Percentiles rank a stretch among this genome's conserved stretches.
These are phyloP conservation scores for Pythium phragmiticola DNA, from an alignment of 352 stramenopile genomes.

Conservation along the genomic window DNA sequence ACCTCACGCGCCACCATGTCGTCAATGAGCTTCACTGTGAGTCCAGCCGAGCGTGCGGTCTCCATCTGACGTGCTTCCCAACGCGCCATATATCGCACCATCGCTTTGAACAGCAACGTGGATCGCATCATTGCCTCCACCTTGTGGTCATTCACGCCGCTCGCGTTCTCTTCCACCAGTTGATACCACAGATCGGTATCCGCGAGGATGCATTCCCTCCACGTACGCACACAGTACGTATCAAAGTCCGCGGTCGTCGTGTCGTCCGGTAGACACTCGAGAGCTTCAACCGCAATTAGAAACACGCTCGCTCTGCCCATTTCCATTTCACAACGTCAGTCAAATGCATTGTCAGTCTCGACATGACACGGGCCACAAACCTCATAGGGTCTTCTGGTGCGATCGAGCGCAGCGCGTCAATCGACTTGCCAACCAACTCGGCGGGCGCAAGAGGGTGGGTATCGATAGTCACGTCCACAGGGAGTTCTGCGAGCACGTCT, in stretches of 20 bases:
- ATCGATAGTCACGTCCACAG: slow-evolving; percentile 39
- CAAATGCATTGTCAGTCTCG: background rate
- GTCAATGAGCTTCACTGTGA: slow-evolving; percentile 68
- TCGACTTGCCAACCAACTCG: slow-evolving; percentile 47
- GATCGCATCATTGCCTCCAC: slow-evolving; percentile 63
- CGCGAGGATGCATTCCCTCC: slow-evolving; percentile 53
- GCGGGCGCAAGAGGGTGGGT: slow-evolving; percentile 39
- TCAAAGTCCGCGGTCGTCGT: slow-evolving; percentile 39
- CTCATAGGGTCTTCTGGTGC: slow-evolving; percentile 53
- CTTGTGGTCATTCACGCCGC: slow-evolving; percentile 60
- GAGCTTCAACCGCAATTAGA: slow-evolving; percentile 64
- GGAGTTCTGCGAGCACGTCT: slow-evolving; percentile 58
- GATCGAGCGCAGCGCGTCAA: slow-evolving; percentile 43
- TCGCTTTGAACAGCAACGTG: slow-evolving; percentile 67
- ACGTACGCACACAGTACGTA: slow-evolving; percentile 43
- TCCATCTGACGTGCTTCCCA: slow-evolving; percentile 20
- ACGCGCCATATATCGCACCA: slow-evolving; percentile 49
- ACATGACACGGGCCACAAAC: slow-evolving; percentile 23
- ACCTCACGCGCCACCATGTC: slow-evolving; percentile 58
- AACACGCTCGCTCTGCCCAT: slow-evolving; percentile 59
- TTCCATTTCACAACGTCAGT: background rate
- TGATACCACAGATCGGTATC: slow-evolving; percentile 61
- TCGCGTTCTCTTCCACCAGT: slow-evolving; percentile 48
- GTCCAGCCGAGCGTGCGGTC: slow-evolving; percentile 21
- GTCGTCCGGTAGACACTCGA: slow-evolving; percentile 50